Evolutionary conservation across 192 early-diverging fungal genomes (phyloP).

Genomic region (Funneliformis geosporum): DNA sequence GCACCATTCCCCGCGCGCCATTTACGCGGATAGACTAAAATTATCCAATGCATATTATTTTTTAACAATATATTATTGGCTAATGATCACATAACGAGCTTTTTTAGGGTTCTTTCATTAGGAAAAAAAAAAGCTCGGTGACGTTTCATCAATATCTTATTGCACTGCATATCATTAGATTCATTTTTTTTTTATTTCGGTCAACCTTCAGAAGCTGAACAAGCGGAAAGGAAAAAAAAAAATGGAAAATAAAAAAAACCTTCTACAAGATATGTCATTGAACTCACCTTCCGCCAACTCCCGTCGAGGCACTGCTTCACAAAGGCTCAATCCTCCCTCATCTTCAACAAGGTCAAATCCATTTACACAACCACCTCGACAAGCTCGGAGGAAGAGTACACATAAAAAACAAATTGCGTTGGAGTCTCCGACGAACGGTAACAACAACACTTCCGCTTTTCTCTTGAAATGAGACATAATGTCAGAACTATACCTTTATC

Average conservation of each 20-base stretch:
- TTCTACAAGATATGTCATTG: background rate
- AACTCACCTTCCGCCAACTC: background rate
- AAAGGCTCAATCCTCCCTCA: background rate
- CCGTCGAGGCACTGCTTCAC: background rate
- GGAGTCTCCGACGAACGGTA: conserved; percentile 15
- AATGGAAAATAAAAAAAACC: background rate
- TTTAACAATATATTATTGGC: background rate
- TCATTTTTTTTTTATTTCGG: background rate
- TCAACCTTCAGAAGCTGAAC: background rate
- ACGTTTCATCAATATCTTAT: conserved; percentile 1
- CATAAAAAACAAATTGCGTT: background rate
- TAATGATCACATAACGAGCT: background rate
- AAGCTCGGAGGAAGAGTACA: background rate
- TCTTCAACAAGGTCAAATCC: background rate
- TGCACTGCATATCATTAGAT: conserved; percentile 9
- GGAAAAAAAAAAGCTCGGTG: background rate
- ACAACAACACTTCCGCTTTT: background rate
- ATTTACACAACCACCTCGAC: background rate
- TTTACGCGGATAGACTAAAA: conserved; percentile 3
- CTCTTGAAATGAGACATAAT: background rate
- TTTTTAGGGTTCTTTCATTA: conserved; percentile 4
- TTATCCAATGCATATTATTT: conserved; percentile 10
- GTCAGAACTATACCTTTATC: background rate
- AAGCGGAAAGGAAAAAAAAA: background rate
- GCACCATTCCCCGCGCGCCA: background rate